A percentile compares a stretch with the other conserved stretches of the same genome.
Evolutionary conservation across 768 basidiomycete species (phyloP).

Genomic region (Fistulinella prunicolor): DNA sequence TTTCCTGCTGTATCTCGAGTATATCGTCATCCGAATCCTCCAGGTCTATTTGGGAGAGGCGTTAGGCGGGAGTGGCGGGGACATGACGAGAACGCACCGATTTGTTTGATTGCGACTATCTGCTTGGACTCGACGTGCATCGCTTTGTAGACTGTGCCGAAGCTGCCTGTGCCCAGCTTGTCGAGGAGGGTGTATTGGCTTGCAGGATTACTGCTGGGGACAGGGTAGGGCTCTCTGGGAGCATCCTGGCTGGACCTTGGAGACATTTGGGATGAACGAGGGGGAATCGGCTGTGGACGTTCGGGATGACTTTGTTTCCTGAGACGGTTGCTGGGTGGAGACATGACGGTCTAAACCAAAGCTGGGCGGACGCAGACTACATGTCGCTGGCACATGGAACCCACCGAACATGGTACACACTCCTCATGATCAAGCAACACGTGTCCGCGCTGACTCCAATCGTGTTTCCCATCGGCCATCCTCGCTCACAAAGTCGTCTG

Average conservation of each 20-base stretch:
- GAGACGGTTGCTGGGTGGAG: constrained; percentile 36
- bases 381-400: constrained; percentile 17
- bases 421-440: constrained; percentile 17
- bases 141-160: constrained; percentile 97
- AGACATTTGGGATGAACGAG: constrained; percentile 47
- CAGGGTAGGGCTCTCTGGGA: constrained; percentile 58
- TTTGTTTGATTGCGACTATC: constrained; percentile 97
- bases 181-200: constrained; percentile 91
- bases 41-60: constrained; percentile 57
- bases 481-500: no score
- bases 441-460: no score
- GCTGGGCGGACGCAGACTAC: constrained; percentile 5
- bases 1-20: constrained; percentile 97
- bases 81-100: constrained; percentile 56
- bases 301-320: constrained; percentile 40
- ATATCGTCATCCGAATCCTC: constrained; percentile 99
- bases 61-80: constrained; percentile 1
- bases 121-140: constrained; percentile 92
- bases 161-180: constrained; percentile 96
- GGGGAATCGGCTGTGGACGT: constrained; percentile 31
- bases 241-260: constrained; percentile 42
- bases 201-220: constrained; percentile 77
- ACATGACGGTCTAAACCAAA: constrained; percentile 40
- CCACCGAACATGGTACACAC: constrained; percentile 13
- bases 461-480: no score